A percentile compares a stretch with the other conserved stretches of the same genome.
Conservation (phyloP, 106 monocot genomes). For the Triglochin maritima region DNA sequence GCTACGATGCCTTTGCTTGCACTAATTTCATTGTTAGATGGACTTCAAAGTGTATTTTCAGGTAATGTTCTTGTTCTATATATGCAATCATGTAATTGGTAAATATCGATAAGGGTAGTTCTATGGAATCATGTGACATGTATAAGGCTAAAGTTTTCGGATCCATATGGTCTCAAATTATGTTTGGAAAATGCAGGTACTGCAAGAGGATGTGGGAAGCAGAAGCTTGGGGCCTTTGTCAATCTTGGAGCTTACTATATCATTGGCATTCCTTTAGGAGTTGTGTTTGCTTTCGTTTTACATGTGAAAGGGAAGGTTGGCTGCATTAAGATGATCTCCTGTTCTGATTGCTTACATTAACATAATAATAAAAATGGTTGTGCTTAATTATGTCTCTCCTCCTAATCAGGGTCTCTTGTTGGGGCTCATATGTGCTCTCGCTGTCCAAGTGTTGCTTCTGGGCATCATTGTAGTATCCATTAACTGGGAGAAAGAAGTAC, state of each 20-base stretch:
- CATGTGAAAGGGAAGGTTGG: conserved; percentile 59
- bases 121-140: no score
- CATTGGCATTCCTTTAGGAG: conserved; percentile 59
- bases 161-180: background rate
- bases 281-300: conserved; percentile 46
- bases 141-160: background rate
- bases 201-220: conserved; percentile 55
- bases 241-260: conserved; percentile 71
- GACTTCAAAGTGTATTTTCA: conserved; percentile 44
- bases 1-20: conserved; percentile 48
- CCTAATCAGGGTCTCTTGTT: conserved; percentile 41
- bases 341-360: background rate
- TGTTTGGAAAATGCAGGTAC: conserved; percentile 18
- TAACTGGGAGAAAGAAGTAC: conserved; percentile 47
- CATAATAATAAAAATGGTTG: background rate
- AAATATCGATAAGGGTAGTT: background rate
- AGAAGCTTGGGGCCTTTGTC: conserved; percentile 51
- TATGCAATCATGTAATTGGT: background rate
- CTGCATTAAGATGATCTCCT: background rate
- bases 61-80: conserved; percentile 17
- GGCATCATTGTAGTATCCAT: conserved; percentile 17
- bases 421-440: conserved; percentile 33
- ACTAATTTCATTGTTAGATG: conserved; percentile 30
- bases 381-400: background rate
- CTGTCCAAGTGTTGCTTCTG: conserved; percentile 21